Evolutionary conservation across 495 filamentous ascomycete species (phyloP), one percentile per base, ranked within the genome.

Genomic region (Penicillium simplicissimum): DNA sequence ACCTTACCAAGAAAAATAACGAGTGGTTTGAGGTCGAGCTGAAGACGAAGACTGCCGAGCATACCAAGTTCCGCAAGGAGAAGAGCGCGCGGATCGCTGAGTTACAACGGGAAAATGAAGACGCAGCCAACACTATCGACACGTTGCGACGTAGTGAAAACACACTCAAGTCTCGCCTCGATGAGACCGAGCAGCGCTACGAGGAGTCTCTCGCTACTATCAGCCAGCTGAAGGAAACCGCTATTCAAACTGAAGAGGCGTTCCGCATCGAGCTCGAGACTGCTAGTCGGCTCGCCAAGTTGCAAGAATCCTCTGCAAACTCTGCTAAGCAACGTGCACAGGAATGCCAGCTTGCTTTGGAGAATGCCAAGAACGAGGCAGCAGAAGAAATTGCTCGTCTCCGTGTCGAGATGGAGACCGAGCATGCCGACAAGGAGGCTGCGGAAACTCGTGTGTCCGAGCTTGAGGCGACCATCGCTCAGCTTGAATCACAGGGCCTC

Each of bases 1-100:
- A 96, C 25, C 79, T 91, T 23, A 85, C 92, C 14, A 91, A 91
- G 69, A 88, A 86, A 62, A 96, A 89, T 76, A 93, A 91, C 62
- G 96, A 98, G 59, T 98, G 91, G 89, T 87, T 92, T 49, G 92
- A 96, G 60, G 84, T 80, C 23, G 96, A 98, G 73, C 79, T 98
- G 23, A 93, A 96, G 76, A 93, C 91, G 0, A 96, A 96, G 73
- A 86, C 79, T 47, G 84, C 85, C 35, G 96, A 98, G 66, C 85
- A 90, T 48, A 83, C 92, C 59, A 97, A 93, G 64, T 96, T 90
- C 79, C 87, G 96, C 58, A 98, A 97, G 67, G 95, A 99, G 71
- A 98, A 97, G 81, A 87, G 87, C 65, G 85, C 90, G 0, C 87
- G 90, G 19, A 89, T 97, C 64, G 79, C 91, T 11, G 90, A 94